Evolutionary conservation across 2,329 filamentous ascomycete genomes (phyloP).

Genomic region (Elsinoe fawcettii): DNA sequence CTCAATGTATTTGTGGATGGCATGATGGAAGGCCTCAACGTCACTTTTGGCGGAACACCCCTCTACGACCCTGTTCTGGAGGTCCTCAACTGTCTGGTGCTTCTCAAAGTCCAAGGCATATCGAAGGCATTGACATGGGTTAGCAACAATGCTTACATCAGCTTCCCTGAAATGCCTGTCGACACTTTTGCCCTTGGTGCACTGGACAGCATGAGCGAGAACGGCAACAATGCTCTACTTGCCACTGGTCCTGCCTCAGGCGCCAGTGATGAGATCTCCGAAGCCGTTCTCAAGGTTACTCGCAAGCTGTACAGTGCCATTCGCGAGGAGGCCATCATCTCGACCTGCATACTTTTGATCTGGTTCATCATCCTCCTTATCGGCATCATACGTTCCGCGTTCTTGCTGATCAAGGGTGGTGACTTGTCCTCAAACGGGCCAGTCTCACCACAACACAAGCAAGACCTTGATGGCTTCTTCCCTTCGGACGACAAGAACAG

Average conservation of each 20-base stretch:
- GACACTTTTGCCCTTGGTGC: slow-evolving; percentile 80
- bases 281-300: slow-evolving; percentile 63
- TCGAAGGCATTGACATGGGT: slow-evolving; percentile 92
- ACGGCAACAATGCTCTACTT: slow-evolving; percentile 61
- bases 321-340: slow-evolving; percentile 71
- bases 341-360: slow-evolving; percentile 62
- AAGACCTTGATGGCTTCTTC: slow-evolving; percentile 21
- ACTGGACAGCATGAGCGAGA: slow-evolving; percentile 42
- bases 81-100: slow-evolving; percentile 78
- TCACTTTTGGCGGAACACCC: slow-evolving; percentile 73
- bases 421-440: slow-evolving; percentile 19
- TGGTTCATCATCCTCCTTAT: slow-evolving; percentile 72
- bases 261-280: slow-evolving; percentile 73
- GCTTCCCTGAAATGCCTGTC: slow-evolving; percentile 68
- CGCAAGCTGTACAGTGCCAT: slow-evolving; percentile 60
- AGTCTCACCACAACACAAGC: slow-evolving; percentile 18
- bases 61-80: slow-evolving; percentile 71
- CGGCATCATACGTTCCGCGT: slow-evolving; percentile 57
- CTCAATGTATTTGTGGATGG: slow-evolving; percentile 73
- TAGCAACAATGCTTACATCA: slow-evolving; percentile 73
- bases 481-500: slow-evolving; percentile 10
- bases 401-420: slow-evolving; percentile 50
- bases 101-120: slow-evolving; percentile 75
- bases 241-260: slow-evolving; percentile 60
- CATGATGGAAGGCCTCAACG: slow-evolving; percentile 65